Evolutionary conservation across 345 rosid genomes (phyloP).

Genomic region (Leavenworthia alabamica): DNA sequence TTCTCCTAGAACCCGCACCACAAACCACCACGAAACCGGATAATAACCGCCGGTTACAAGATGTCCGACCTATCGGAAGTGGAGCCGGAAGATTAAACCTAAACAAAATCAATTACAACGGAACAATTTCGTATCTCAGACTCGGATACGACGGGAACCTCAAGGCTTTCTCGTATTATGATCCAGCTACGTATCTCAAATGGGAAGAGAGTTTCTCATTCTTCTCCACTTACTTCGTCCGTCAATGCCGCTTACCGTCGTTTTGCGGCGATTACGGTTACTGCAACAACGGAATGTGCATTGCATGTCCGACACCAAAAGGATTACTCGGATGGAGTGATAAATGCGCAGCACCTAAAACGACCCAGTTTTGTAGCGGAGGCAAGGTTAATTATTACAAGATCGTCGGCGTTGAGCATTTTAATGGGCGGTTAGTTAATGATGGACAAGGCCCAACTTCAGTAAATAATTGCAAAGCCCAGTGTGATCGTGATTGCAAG

Average conservation of each 20-base stretch:
- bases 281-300: conserved; percentile 29
- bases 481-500: conserved; percentile 50
- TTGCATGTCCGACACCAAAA: conserved; percentile 20
- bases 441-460: conserved; percentile 39
- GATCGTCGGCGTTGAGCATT: conserved; percentile 51
- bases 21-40: conserved; percentile 3
- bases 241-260: conserved; percentile 32
- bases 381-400: conserved; percentile 22
- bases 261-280: conserved; percentile 33
- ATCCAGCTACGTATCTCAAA: conserved; percentile 25
- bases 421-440: conserved; percentile 32
- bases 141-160: conserved; percentile 53
- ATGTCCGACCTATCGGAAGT: conserved; percentile 19
- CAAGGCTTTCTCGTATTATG: conserved; percentile 36
- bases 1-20: conserved; percentile 28
- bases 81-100: conserved; percentile 7
- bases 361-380: conserved; percentile 14
- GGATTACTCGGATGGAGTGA: conserved; percentile 44
- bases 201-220: conserved; percentile 43
- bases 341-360: conserved; percentile 26
- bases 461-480: conserved; percentile 32
- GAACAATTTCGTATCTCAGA: conserved; percentile 39
- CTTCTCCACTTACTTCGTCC: conserved; percentile 36
- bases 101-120: conserved; percentile 43
- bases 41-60: conserved; percentile 24